Conservation (phyloP, 768 basidiomycete genomes). For the Suillus cothurnatus region DNA sequence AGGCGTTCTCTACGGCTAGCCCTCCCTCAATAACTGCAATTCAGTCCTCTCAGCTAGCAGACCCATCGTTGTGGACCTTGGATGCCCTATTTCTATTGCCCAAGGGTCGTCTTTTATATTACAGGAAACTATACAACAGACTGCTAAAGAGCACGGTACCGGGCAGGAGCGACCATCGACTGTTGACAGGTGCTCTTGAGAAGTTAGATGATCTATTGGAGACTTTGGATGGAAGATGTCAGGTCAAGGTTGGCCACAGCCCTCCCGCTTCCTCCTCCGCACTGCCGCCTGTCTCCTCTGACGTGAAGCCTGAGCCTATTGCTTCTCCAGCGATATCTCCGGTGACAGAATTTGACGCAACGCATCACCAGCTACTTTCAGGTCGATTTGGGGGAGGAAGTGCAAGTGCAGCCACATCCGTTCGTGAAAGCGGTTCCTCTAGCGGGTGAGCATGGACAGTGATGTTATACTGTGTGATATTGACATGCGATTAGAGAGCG, state of each 20-base stretch:
- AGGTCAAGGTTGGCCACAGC: constrained; percentile 30
- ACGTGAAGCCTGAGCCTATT: constrained; percentile 1
- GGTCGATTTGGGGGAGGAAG: constrained; percentile 27
- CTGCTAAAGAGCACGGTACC: constrained; percentile 85
- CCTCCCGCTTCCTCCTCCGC: constrained; percentile 4
- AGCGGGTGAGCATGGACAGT: constrained; percentile 48
- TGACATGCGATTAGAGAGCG: constrained; percentile 47
- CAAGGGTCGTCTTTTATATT: constrained; percentile 83
- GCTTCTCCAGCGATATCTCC: constrained; percentile 3
- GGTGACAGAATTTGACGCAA: constrained; percentile 9
- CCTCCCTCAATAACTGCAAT: constrained; percentile 54
- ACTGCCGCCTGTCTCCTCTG: background rate
- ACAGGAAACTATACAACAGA: constrained; percentile 85
- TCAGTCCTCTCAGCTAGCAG: constrained; percentile 35
- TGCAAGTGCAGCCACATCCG: constrained; percentile 54
- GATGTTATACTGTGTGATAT: constrained; percentile 6
- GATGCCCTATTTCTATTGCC: constrained; percentile 90
- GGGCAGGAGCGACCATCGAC: constrained; percentile 82
- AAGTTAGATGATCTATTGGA: constrained; percentile 75
- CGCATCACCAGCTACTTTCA: constrained; percentile 16
- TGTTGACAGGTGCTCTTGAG: constrained; percentile 79
- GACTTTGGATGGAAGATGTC: constrained; percentile 61
- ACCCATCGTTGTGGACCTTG: constrained; percentile 70
- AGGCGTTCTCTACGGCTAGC: constrained; percentile 62
- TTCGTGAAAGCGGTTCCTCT: constrained; percentile 53